Conservation (phyloP, 1,284 basidiomycete species). For the Flammula alnicola region DNA sequence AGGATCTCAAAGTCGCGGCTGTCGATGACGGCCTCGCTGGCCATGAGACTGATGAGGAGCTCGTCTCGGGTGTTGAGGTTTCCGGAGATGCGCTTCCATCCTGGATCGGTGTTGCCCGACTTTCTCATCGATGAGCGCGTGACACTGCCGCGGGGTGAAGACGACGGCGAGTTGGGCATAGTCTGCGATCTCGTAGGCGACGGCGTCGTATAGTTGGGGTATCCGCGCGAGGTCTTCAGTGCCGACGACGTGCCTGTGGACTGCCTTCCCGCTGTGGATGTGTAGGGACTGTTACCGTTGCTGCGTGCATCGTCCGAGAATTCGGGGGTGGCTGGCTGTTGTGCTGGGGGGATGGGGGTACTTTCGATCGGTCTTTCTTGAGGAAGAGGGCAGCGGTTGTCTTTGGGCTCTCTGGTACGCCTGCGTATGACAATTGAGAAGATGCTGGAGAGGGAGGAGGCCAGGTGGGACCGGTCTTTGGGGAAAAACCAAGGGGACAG, state of each 20-base stretch:
- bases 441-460: constrained; percentile 43
- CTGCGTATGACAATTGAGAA: constrained; percentile 26
- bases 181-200: constrained; percentile 26
- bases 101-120: constrained; percentile 37
- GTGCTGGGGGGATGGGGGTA: constrained; percentile 14
- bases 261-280: constrained; percentile 3
- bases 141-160: constrained; percentile 21
- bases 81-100: constrained; percentile 46
- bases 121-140: constrained; percentile 26
- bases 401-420: constrained; percentile 27
- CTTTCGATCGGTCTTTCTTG: constrained; percentile 54
- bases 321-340: constrained; percentile 15
- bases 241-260: constrained; percentile 12
- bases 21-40: constrained; percentile 86
- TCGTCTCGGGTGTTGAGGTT: constrained; percentile 69
- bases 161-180: constrained; percentile 35
- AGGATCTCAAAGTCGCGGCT: constrained; percentile 78
- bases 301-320: constrained; percentile 1
- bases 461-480: constrained; percentile 45
- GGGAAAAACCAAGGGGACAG: constrained; percentile 16
- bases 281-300: constrained; percentile 5
- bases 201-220: constrained; percentile 2
- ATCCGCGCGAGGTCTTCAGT: constrained; percentile 8
- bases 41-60: constrained; percentile 80
- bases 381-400: constrained; percentile 54